Base-by-base conservation (phyloP, 164 flowering plant species). In the Nelumbo lutea region DNA sequence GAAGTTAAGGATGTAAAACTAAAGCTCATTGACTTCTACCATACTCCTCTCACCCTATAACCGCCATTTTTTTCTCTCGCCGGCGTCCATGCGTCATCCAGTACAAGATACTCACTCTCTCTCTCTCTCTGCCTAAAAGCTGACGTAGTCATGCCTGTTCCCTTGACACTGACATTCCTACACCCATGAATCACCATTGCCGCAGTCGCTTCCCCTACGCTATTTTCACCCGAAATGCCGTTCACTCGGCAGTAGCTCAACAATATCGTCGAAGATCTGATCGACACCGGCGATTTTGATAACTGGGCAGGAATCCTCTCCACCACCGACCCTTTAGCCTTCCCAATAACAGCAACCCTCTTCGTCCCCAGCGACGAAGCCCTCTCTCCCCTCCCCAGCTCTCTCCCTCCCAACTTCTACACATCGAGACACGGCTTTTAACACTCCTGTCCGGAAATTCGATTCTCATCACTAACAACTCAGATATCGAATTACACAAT, bases 271-370 rank as follows among this genome's bases (percentile, higher is more conserved):
- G 81, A 81, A 61, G 83, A 89, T 0, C 65, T 85, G 3, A 68
- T 81, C 68, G 85, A 80, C 2, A 47, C 88, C 42, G 80, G 80
- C 10, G 88, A 85, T 72, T 85, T 79, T 73, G 64, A 66, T 14
- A 72, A 63, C 70, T 85, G 87, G 88, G 83, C 80, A 11, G 71
- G 61, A 63, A 57, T 80, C 42, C 72, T 85, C 60, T 63, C 78
- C 61, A 46, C 45, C 45, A 45, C 72, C 38, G 76, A 80, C 74
- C 77, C 79, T 41, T 60, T 70, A 46, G 15, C 57, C 41, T 62
- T 85, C 57, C 87, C 85, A 0, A 3, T 81, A 68, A 75, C 78
- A 3, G 78, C 81, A 63, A 85, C 91, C 11, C 42, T 85, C 73
- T 84, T 85, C 79, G 58, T 86, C 79, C 90, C 90, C 0, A 41